Evolutionary conservation across 495 filamentous ascomycete genomes (phyloP), one percentile per base, ranked within the genome.

Genomic region (Physcia stellaris): DNA sequence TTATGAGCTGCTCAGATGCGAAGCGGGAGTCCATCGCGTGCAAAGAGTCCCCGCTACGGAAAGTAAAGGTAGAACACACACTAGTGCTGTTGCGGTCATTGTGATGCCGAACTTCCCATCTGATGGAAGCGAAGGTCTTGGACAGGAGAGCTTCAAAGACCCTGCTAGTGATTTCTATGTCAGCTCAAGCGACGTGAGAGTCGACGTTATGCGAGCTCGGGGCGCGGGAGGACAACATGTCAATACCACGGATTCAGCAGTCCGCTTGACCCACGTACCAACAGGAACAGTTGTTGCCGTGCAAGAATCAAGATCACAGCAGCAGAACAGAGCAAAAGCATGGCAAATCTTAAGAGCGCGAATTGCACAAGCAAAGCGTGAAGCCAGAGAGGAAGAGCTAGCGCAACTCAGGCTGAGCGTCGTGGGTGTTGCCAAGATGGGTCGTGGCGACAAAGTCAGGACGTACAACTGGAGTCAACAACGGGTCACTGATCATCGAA

Each of bases 201-300:
- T 73, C 6, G 92, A 98, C 51, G 80, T 83, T 48, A 94, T 96
- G 87, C 73, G 86, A 21, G 85, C 90, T 1, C 66, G 81, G 35
- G 90, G 90, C 21, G 86, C 90, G 2, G 90, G 90, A 13, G 90
- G 90, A 4, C 90, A 98, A 62, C 92, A 96, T 55, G 90, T 98
- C 53, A 98, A 98, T 58, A 95, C 83, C 46, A 98, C 90, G 2
- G 92, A 96, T 58, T 94, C 86, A 24, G 90, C 90, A 13, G 83
- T 98, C 44, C 79, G 90, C 13, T 65, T 98, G 39, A 94, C 86
- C 9, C 92, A 98, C 69, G 67, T 85, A 10, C 92, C 90, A 7
- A 94, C 87, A 0, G 77, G 75, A 24, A 84, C 74, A 6, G 72
- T 82, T 19, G 87, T 95, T 9, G 77, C 76, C 30, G 94, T 95